Evolutionary conservation across 2,329 filamentous ascomycete genomes (phyloP).

Genomic region (Alternaria arbusti): DNA sequence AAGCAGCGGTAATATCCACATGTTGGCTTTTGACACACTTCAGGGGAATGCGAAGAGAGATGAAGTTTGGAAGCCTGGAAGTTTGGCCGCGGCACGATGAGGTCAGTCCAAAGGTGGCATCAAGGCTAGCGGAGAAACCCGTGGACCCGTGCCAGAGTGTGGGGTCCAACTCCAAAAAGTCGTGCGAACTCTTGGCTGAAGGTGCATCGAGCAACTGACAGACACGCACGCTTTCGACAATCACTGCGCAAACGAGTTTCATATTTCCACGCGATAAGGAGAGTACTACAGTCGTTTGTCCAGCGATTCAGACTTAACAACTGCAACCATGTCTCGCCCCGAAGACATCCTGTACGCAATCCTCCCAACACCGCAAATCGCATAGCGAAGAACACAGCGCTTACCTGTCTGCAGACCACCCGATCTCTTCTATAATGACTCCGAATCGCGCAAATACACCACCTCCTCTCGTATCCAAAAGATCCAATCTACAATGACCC

Average conservation of each 20-base stretch:
- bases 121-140: conserved; percentile 22
- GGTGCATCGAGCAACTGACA: background rate
- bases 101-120: conserved; percentile 37
- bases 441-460: conserved; percentile 95
- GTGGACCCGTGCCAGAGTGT: conserved; percentile 20
- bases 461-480: conserved; percentile 94
- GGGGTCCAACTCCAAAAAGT: conserved; percentile 35
- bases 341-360: conserved; percentile 84
- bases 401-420: conserved; percentile 68
- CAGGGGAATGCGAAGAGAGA: conserved; percentile 2
- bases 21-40: conserved; percentile 51
- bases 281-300: background rate
- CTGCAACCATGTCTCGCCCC: conserved; percentile 84
- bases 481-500: conserved; percentile 94
- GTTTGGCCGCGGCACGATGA: conserved; percentile 23
- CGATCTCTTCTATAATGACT: conserved; percentile 97
- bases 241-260: background rate
- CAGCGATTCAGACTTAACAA: background rate
- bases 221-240: background rate
- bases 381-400: background rate
- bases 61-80: conserved; percentile 9
- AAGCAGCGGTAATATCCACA: conserved; percentile 95
- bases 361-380: conserved; percentile 8
- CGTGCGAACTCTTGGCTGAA: conserved; percentile 25
- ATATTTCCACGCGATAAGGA: background rate